These are phyloP conservation scores for Sphaerosporella brunnea DNA, from an alignment of 495 filamentous ascomycete species.

Conservation along the genomic window DNA sequence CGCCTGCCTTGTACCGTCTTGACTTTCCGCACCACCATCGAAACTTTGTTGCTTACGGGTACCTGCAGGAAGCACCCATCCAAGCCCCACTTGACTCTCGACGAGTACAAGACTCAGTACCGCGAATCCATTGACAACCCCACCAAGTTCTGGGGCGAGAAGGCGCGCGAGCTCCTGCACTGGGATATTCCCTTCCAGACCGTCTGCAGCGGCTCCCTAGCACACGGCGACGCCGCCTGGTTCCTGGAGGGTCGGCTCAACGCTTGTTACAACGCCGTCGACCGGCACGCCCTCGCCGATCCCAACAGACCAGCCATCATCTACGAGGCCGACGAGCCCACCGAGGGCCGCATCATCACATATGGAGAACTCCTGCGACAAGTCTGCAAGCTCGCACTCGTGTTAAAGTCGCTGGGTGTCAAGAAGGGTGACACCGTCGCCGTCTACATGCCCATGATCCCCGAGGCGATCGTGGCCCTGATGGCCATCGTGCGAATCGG, in stretches of 20 bases:
- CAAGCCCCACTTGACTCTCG: conserved; percentile 52
- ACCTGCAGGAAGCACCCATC: conserved; percentile 45
- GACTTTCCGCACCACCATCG: no score
- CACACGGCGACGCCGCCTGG: conserved; percentile 77
- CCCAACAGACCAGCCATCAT: conserved; percentile 89
- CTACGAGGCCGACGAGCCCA: conserved; percentile 90
- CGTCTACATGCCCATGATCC: conserved; percentile 97
- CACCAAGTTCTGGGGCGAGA: conserved; percentile 72
- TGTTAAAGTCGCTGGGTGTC: conserved; percentile 85
- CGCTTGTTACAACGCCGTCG: conserved; percentile 92
- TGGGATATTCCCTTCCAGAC: conserved; percentile 90
- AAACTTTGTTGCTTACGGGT: no score
- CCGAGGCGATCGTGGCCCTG: conserved; percentile 81
- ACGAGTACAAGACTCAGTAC: conserved; percentile 84
- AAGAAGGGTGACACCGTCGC: conserved; percentile 95
- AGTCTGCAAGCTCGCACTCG: conserved; percentile 69
- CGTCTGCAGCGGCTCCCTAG: conserved; percentile 59
- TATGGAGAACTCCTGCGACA: conserved; percentile 88
- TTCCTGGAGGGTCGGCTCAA: conserved; percentile 88
- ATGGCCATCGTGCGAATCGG: conserved; percentile 84
- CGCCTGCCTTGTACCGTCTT: no score
- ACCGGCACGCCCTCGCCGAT: conserved; percentile 84
- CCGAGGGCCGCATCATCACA: conserved; percentile 72
- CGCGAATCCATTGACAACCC: conserved; percentile 90
- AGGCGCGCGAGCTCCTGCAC: conserved; percentile 73